Evolutionary conservation across 768 basidiomycete species (phyloP).

Genomic region (Xanthoconium stramineum): DNA sequence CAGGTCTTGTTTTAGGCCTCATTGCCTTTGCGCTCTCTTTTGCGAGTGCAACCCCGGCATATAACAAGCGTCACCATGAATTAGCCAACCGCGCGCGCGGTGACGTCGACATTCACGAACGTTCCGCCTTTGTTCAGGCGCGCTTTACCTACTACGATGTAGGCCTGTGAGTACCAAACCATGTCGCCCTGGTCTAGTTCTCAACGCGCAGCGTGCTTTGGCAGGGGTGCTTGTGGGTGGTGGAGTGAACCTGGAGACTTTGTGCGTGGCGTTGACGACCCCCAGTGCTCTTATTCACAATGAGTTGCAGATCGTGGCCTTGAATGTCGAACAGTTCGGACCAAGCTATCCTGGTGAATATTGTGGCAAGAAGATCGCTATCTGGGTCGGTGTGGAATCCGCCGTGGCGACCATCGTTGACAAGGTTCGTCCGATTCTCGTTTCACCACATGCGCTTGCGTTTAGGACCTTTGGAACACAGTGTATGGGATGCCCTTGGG

Average conservation of each 20-base stretch:
- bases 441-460: neutral
- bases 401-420: constrained; percentile 57
- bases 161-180: constrained; percentile 39
- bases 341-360: constrained; percentile 56
- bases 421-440: constrained; percentile 38
- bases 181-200: neutral
- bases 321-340: constrained; percentile 46
- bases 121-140: constrained; percentile 28
- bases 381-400: constrained; percentile 53
- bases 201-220: neutral
- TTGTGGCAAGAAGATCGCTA: constrained; percentile 62
- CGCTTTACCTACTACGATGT: constrained; percentile 55
- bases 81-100: constrained; percentile 44
- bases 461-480: constrained; percentile 23
- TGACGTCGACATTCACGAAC: constrained; percentile 35
- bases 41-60: constrained; percentile 27
- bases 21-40: constrained; percentile 35
- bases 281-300: neutral
- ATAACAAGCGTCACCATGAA: constrained; percentile 39
- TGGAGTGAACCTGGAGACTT: constrained; percentile 33
- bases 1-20: constrained; percentile 35
- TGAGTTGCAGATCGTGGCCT: constrained; percentile 23
- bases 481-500: constrained; percentile 64
- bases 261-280: constrained; percentile 1
- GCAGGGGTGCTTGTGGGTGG: constrained; percentile 55